A percentile compares a stretch with the other conserved stretches of the same genome.
Evolutionary conservation across 2,329 filamentous ascomycete genomes (phyloP).

Genomic region (Beauveria brongniartii): DNA sequence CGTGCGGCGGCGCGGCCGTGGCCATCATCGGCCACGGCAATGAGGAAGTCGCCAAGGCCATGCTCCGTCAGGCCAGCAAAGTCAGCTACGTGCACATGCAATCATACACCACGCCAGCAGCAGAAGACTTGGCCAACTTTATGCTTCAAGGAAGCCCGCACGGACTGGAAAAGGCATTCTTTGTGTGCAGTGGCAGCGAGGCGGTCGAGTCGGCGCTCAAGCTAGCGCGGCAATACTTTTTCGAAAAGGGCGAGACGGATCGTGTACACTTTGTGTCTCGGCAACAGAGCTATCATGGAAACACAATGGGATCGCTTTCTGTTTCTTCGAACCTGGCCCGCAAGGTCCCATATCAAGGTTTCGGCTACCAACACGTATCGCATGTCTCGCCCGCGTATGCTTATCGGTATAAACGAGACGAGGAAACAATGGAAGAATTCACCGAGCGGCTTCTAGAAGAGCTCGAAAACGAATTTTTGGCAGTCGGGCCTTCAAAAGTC

Average conservation of each 20-base stretch:
- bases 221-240: constrained; percentile 39
- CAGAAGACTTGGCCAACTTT: constrained; percentile 22
- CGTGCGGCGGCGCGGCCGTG: constrained; percentile 37
- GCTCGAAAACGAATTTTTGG: constrained; percentile 38
- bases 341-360: constrained; percentile 21
- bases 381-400: constrained; percentile 19
- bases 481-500: constrained; percentile 37
- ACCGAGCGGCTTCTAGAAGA: constrained; percentile 32
- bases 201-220: constrained; percentile 41
- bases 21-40: constrained; percentile 56
- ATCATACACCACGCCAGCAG: constrained; percentile 18
- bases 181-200: constrained; percentile 21
- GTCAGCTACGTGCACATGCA: constrained; percentile 22
- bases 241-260: constrained; percentile 29
- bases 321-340: constrained; percentile 24
- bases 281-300: constrained; percentile 41
- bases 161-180: constrained; percentile 19
- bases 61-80: constrained; percentile 44
- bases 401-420: constrained; percentile 17
- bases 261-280: constrained; percentile 35
- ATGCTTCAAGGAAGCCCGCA: constrained; percentile 18
- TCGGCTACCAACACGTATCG: constrained; percentile 19
- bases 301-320: constrained; percentile 38
- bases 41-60: constrained; percentile 44
- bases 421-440: constrained; percentile 32